Evolutionary conservation across 176 grass and related monocot genomes (phyloP), one percentile per base, ranked within the genome.

Genomic region (Pontederia paniculata): DNA sequence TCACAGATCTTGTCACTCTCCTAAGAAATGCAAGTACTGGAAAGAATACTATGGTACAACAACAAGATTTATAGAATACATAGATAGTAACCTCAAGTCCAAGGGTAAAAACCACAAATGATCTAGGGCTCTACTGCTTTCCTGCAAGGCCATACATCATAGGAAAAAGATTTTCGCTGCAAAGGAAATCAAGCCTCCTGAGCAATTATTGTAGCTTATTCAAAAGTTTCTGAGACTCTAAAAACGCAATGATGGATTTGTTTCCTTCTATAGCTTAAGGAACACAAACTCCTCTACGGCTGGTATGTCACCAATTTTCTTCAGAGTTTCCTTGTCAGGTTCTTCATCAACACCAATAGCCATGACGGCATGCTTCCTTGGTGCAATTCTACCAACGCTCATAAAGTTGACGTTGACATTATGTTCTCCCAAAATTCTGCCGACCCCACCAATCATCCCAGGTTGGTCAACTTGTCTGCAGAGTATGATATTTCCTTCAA

Each of bases 361-460:
- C 56, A 58, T 58, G 13, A 58, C 17, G 14, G 56, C 56, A 13
- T 13, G 56, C 13, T 58, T 43, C 28, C 56, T 58, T 9, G 25
- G 25, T 9, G 25, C 28, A n/a, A 8, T 58, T 37, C 56, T 58
- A 5, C 56, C 12, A 23, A 58, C 56, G 5, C 25, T 58, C 56
- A 42, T 58, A 14, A 58, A 58, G 56, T 17, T 58, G 25, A 58
- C 42, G 13, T 58, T 58, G 15, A 58, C 56, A 42, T 58, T 58
- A 8, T 42, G 28, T 37, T 58, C 56, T n/a, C 25, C 56, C 0
- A 58, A 23, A 43, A 58, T 58, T n/a, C 10, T 58, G 15, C 28
- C 56, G 12, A 58, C 56, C 31, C 2, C 1, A 8, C 56, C 56
- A 21, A 58, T 58, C 8, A 42, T 58, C 0, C 56, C 56, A 3